Percentiles rank a stretch among this genome's conserved stretches.
These are phyloP conservation scores for Fusarium mangiferae DNA, from an alignment of 2,329 filamentous ascomycete genomes.

Conservation along the genomic window DNA sequence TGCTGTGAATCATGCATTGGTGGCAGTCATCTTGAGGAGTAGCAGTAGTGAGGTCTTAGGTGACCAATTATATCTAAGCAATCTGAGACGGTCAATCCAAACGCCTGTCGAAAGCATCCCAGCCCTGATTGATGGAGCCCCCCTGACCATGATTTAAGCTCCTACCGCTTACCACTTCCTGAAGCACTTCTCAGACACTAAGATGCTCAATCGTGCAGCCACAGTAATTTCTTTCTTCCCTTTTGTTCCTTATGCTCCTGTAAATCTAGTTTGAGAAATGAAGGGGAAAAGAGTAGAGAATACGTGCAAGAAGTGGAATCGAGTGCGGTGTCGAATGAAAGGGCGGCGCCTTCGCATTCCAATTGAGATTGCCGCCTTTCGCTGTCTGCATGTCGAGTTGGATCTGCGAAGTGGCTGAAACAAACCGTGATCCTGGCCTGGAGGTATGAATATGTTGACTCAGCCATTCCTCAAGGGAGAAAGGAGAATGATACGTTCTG, in stretches of 20 bases:
- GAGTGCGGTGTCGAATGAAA: background rate
- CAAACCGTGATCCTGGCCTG: rapidly evolving
- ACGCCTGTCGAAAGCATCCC: background rate
- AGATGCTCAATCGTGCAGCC: background rate
- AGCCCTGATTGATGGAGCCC: rapidly evolving
- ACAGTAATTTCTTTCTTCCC: background rate
- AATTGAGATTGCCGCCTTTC: background rate
- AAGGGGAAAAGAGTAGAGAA: background rate
- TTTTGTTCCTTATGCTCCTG: background rate
- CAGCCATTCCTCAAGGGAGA: rapidly evolving
- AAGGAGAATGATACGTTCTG: background rate
- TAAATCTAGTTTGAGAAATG: background rate
- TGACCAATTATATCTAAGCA: too few species aligned
- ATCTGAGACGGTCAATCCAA: background rate
- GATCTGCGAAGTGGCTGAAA: background rate
- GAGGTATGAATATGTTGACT: rapidly evolving
- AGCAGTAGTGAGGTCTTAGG: background rate
- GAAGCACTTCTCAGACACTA: background rate
- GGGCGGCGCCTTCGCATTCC: background rate
- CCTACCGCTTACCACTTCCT: background rate
- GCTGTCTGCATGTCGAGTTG: background rate
- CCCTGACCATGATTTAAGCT: background rate
- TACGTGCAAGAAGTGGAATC: background rate
- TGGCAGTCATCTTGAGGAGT: background rate
- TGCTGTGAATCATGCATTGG: background rate